Evolutionary conservation across 306 rosid species (phyloP), one percentile per base, ranked within the genome.

Genomic region (Prunus persica): DNA sequence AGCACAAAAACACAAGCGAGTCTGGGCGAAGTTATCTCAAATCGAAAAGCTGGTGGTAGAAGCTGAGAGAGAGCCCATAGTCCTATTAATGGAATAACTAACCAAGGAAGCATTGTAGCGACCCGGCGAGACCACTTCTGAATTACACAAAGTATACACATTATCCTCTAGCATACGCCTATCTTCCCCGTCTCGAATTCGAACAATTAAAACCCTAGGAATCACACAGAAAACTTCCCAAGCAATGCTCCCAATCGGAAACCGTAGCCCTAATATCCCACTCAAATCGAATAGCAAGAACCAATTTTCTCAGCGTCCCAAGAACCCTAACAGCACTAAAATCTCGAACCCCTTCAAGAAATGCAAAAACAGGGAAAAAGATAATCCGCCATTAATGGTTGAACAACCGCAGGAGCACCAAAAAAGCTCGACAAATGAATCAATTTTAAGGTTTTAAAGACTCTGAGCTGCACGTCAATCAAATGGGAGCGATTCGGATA

Each of bases 71-170:
- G 92, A 18, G 93, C 97, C 99, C 99, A 96, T 2, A 96, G 83
- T 70, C 98, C 97, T 73, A 96, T 96, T 20, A 96, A 82, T 3
- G 99, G 99, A 80, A 96, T 88, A 80, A 96, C 97, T 86, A 96
- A 92, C 99, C 99, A 92, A 78, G 99, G 99, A 64, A 96, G 96
- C 99, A 92, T 89, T 28, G 97, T 91, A 47, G 99, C 99, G 65
- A 92, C 96, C 98, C 94, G 93, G 90, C 99, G 99, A 84, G 98
- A 96, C 93, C 97, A 91, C 97, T 96, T 96, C 91, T 96, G 99
- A 87, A 96, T 96, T 78, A 96, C 98, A 82, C 99, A 96, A 41
- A 96, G 98, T 89, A 96, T 96, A 91, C 99, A 96, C 99, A 96
- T 96, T 92, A 91, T 96, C 90, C 89, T 89, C 91, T 84, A 91